phyloP scores from a whole-genome alignment of 768 basidiomycete genomes.

The Hypholoma fasciculare region DNA sequence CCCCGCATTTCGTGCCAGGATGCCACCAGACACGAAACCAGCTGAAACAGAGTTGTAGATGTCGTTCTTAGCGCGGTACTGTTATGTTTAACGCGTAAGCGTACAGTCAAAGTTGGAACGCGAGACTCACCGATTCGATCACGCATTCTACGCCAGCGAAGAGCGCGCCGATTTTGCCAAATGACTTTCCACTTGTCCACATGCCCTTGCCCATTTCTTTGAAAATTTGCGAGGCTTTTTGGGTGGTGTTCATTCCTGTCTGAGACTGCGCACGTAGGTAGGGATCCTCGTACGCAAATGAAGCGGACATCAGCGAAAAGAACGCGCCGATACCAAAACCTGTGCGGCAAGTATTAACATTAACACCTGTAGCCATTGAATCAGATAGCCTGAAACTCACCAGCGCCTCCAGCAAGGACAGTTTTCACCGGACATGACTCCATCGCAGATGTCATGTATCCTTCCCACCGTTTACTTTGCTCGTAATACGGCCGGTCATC shows the following conservation, averaged over 20 bases:
- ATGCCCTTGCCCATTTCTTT: slow-evolving; percentile 94
- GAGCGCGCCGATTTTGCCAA: slow-evolving; percentile 91
- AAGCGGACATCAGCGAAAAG: slow-evolving; percentile 94
- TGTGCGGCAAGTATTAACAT: slow-evolving; percentile 25
- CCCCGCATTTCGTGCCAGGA: slow-evolving; percentile 86
- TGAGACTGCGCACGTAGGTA: slow-evolving; percentile 66
- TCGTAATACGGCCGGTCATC: slow-evolving; percentile 70
- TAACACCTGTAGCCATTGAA: neutral
- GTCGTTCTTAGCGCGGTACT: slow-evolving; percentile 98
- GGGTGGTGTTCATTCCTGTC: slow-evolving; percentile 56
- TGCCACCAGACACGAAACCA: slow-evolving; percentile 86
- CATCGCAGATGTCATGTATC: slow-evolving; percentile 68
- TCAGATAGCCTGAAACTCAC: slow-evolving; percentile 43
- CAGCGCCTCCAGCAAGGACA: slow-evolving; percentile 76
- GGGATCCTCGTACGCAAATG: slow-evolving; percentile 95
- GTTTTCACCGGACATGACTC: slow-evolving; percentile 89
- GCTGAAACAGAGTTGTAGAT: slow-evolving; percentile 88
- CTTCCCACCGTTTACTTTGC: slow-evolving; percentile 78
- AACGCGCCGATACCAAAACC: slow-evolving; percentile 93
- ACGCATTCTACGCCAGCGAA: slow-evolving; percentile 97
- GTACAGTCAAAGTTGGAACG: neutral
- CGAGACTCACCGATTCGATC: slow-evolving; percentile 80
- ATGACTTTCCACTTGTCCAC: slow-evolving; percentile 88
- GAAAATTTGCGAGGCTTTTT: slow-evolving; percentile 84
- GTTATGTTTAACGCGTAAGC: neutral